phyloP scores from a whole-genome alignment of 345 rosid species.

The Carallia pectinifolia region DNA sequence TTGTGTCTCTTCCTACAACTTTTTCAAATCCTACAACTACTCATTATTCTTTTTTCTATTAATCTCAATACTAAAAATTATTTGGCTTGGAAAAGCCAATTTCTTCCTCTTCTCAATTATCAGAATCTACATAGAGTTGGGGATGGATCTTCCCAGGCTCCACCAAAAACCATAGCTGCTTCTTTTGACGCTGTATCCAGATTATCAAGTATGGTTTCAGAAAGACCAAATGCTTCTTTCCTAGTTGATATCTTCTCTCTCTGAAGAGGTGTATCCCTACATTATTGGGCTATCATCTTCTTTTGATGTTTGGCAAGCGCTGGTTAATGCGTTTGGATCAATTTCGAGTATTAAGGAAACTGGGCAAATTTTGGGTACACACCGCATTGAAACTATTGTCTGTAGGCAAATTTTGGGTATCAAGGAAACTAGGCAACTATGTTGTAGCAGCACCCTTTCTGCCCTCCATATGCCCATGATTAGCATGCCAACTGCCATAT shows the following conservation, averaged over 20 bases:
- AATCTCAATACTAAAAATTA: no score
- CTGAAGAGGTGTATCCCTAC: background rate
- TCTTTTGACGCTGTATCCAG: background rate
- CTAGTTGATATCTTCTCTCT: background rate
- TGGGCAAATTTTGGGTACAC: background rate
- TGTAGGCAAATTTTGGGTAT: no score
- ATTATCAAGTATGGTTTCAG: background rate
- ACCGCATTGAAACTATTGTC: background rate
- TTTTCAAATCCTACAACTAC: no score
- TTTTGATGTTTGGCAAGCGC: background rate
- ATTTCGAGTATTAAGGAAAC: background rate
- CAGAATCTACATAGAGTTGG: background rate
- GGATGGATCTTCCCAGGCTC: background rate
- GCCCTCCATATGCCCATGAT: background rate
- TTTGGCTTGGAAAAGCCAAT: background rate
- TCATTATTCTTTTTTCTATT: no score
- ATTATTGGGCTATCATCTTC: background rate
- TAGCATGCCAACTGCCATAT: background rate
- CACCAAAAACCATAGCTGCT: background rate
- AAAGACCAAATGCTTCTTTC: background rate
- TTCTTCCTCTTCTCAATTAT: background rate
- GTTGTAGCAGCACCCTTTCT: background rate
- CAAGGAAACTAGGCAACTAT: background rate
- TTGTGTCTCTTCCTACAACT: no score
- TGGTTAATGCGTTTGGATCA: background rate